Percentiles rank a stretch among this genome's conserved stretches.
Evolutionary conservation across 495 filamentous ascomycete species (phyloP).

Genomic region (Aspergillus steynii): DNA sequence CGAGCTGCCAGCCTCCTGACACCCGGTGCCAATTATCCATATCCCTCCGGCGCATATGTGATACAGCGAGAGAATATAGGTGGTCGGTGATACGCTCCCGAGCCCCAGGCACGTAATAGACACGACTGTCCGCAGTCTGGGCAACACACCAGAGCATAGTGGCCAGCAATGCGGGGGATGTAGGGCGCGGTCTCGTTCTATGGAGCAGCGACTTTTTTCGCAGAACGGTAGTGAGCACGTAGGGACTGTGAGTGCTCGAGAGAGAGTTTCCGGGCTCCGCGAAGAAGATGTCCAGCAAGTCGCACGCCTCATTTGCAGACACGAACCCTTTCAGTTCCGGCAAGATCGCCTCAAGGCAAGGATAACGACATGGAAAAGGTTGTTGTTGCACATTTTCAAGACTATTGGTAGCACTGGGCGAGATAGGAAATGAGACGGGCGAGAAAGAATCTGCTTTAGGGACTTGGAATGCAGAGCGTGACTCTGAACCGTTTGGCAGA

Average conservation of each 20-base stretch:
- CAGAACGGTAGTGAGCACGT: slow-evolving; percentile 40
- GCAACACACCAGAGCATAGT: slow-evolving; percentile 43
- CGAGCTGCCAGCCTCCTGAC: slow-evolving; percentile 1
- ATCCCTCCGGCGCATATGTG: slow-evolving; percentile 22
- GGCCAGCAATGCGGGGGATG: slow-evolving; percentile 35
- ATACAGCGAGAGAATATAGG: slow-evolving; percentile 32
- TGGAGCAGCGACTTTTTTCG: slow-evolving; percentile 36
- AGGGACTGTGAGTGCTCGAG: slow-evolving; percentile 34
- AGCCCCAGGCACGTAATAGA: slow-evolving; percentile 28
- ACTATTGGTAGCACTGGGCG: background rate
- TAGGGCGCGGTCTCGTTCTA: slow-evolving; percentile 31
- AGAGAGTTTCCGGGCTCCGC: slow-evolving; percentile 34
- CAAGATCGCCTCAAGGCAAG: slow-evolving; percentile 28
- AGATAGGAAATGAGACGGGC: background rate
- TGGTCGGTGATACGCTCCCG: slow-evolving; percentile 26
- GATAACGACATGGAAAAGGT: slow-evolving; percentile 14
- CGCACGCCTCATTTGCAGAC: slow-evolving; percentile 43
- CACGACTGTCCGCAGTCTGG: slow-evolving; percentile 38
- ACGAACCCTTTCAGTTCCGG: slow-evolving; percentile 42
- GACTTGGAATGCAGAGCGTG: background rate
- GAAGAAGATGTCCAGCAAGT: slow-evolving; percentile 54
- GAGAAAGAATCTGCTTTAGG: background rate
- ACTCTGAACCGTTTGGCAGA: background rate
- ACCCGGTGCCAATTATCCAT: slow-evolving; percentile 17
- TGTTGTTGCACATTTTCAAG: background rate